A percentile compares a stretch with the other conserved stretches of the same genome.
phyloP scores from a whole-genome alignment of 345 rosid species.

The Noccaea caerulescens region DNA sequence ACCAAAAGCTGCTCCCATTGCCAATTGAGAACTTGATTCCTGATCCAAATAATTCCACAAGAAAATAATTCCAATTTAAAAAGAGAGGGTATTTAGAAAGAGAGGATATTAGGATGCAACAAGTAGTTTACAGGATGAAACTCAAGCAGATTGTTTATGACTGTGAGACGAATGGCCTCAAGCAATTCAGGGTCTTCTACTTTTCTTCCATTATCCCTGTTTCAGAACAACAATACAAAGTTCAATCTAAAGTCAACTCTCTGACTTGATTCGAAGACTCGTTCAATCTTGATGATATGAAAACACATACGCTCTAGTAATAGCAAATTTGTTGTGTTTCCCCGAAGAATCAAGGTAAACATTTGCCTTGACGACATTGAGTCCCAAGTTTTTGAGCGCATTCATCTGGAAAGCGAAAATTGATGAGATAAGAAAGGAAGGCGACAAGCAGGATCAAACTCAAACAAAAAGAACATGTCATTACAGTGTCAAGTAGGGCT shows the following conservation, averaged over 20 bases:
- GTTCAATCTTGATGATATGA: background rate
- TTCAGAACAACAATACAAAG: constrained; percentile 6
- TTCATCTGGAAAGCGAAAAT: constrained; percentile 64
- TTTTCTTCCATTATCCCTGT: constrained; percentile 90
- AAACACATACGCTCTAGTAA: constrained; percentile 79
- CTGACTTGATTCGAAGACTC: background rate
- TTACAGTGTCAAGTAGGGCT: constrained; percentile 92
- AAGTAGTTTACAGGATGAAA: constrained; percentile 80
- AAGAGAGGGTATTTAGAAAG: background rate
- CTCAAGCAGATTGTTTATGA: constrained; percentile 84
- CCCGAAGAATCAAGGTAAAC: constrained; percentile 93
- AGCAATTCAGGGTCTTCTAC: constrained; percentile 94
- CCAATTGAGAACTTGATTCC: constrained; percentile 98
- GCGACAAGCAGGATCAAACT: background rate
- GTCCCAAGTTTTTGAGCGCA: constrained; percentile 88
- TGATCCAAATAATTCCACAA: constrained; percentile 34
- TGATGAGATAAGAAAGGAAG: constrained; percentile 10
- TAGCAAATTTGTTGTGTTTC: constrained; percentile 85
- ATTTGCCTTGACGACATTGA: constrained; percentile 92
- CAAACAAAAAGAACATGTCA: background rate
- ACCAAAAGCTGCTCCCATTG: constrained; percentile 96
- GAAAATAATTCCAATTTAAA: too few species aligned
- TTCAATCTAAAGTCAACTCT: constrained; percentile 5
- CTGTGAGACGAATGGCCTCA: constrained; percentile 94
- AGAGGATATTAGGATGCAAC: constrained; percentile 23